Base-by-base conservation (phyloP, 2,329 filamentous ascomycete species). In the Ophiocordyceps robertsii region DNA sequence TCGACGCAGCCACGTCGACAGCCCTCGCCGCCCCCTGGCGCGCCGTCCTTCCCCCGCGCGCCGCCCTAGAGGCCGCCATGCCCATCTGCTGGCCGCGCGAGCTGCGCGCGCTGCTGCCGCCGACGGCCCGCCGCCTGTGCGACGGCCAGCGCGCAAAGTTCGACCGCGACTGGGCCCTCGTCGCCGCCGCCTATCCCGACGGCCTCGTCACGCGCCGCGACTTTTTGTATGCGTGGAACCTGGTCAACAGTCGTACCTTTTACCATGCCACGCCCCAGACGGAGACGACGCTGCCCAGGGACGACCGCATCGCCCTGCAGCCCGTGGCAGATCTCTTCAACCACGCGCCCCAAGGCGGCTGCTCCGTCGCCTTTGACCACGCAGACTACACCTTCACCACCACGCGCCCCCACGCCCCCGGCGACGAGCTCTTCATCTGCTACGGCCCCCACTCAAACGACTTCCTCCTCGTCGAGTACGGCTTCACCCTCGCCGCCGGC, bases 251-350 rank as follows among this genome's bases (percentile, higher is more conserved):
- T 14, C 69, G 76, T 46, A 76, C 73, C 0, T 80, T 80, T 51
- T 80, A 79, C 59, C 74, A 74, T 57, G 58, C 64, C 29, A 67
- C 64, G 35, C 56, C 68, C 3, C 59, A 59, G 32, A 67, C 72
- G 46, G 60, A 68, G 54, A n/a, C 6, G 24, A 51, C 58, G 47
- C 57, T 64, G 21, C 49, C 60, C 50, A 53, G 61, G 52, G 58
- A 72, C 49, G 81, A 84, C 51, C 75, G 75, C 52, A 75, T 85
- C 66, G 75, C 75, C 10, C 69, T 86, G 49, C 80, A 80, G 57
- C 83, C 83, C 1, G 79, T 84, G 31, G 77, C 81, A 1, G 83
- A 88, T 56, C 75, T 84, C 43, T 81, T 87, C 66, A 88, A 76
- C 51, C 72, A 74, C 52, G 56, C 63, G 6, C 61, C 69, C 33